Conservation (phyloP, 768 basidiomycete genomes). For the Suillus ampliporus region DNA sequence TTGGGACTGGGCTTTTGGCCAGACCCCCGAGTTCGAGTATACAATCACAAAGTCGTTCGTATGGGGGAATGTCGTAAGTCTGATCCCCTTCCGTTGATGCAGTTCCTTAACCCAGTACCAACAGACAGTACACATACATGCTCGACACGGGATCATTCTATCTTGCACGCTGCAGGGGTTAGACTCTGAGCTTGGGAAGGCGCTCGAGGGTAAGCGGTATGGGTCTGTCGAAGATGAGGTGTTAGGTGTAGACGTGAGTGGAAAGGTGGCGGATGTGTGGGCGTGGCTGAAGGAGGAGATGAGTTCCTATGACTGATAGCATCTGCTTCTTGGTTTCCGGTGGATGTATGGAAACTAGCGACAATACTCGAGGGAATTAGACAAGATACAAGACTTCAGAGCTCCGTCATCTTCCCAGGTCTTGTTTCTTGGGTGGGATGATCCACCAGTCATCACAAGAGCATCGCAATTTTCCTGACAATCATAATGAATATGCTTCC, state of each 20-base stretch:
- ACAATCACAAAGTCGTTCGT: slow-evolving; percentile 47
- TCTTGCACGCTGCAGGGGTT: slow-evolving; percentile 39
- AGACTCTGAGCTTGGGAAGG: slow-evolving; percentile 22
- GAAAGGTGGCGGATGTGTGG: slow-evolving; percentile 31
- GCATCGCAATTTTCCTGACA: not conserved
- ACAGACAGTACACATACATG: slow-evolving; percentile 53
- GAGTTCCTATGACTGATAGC: slow-evolving; percentile 20
- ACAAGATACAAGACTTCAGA: not conserved
- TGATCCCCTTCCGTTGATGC: slow-evolving; percentile 18
- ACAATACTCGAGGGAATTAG: not conserved
- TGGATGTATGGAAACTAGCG: not conserved
- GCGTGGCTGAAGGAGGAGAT: slow-evolving; percentile 27
- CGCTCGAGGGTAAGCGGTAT: slow-evolving; percentile 44
- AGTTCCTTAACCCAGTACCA: slow-evolving; percentile 1
- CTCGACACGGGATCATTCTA: slow-evolving; percentile 71
- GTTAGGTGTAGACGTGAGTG: slow-evolving; percentile 7
- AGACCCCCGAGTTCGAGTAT: slow-evolving; percentile 93
- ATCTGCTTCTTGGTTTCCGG: not conserved
- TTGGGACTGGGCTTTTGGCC: slow-evolving; percentile 94
- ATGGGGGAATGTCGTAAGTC: slow-evolving; percentile 56
- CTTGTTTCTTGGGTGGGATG: not conserved
- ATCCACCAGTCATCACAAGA: not conserved
- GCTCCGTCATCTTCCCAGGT: not conserved
- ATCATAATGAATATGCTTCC: not conserved
- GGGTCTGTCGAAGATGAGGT: slow-evolving; percentile 41